Evolutionary conservation across 306 rosid genomes (phyloP), one percentile per base, ranked within the genome.

Genomic region (Cicer yamashitae): DNA sequence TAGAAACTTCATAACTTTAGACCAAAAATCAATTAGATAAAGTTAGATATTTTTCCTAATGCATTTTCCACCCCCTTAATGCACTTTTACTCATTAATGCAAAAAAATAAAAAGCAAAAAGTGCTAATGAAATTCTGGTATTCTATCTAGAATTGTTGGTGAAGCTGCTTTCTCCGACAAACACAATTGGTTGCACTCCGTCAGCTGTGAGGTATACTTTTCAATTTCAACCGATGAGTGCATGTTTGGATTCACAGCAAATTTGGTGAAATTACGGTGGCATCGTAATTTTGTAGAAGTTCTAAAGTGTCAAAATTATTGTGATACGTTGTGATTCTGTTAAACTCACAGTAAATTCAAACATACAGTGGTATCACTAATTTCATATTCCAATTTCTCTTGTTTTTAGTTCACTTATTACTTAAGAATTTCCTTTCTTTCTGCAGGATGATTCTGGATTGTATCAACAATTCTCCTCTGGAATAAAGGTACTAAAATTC

Each of bases 151-250:
- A 81, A 75, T 85, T 74, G 82, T 93, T 80, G 96, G 98, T 74
- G 86, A 82, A 80, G 90, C 87, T 72, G 98, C 93, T 85, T 87
- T 87, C 74, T 83, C 81, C 4, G 96, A 96, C 8, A 89, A 87
- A 67, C 84, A 87, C 66, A 79, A 46, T 69, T 93, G 98, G 97
- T 73, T 91, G 67, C 84, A 84, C 77, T 86, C 96, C 7, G 44
- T 60, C 37, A 34, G 67, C n/a, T 60, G 0, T 60, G 67, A 60
- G 67, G 67, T 60, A 60, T 34, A 13, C 9, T 60, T 58, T 60
- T 60, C 67, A 60, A 60, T 34, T 58, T 54, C 63, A 38, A 53
- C 38, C 64, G 34, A 56, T 73, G 34, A 30, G 5, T 30, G 34
- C 4, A 30, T 30, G 34, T 30, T 30, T 30, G 0, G 30, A 25